phyloP scores from a whole-genome alignment of 2,329 filamentous ascomycete genomes.

The Trichoderma cornu-damae region DNA sequence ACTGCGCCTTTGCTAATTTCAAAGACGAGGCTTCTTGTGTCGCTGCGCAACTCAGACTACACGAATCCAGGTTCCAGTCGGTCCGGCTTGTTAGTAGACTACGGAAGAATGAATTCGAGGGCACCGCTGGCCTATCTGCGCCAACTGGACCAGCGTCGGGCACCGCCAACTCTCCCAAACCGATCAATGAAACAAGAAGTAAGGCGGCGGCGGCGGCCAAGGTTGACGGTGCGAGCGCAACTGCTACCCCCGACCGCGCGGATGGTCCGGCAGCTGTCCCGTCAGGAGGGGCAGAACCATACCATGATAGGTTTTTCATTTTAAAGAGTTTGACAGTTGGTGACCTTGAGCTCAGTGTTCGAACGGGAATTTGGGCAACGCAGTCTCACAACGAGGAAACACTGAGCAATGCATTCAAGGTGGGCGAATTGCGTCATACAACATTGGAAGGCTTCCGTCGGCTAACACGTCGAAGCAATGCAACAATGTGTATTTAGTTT shows the following conservation, averaged over 20 bases:
- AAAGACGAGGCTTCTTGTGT: conserved; percentile 71
- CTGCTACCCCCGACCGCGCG: neutral
- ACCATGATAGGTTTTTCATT: conserved; percentile 77
- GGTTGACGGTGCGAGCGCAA: neutral
- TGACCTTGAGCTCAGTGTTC: conserved; percentile 83
- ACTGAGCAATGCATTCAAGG: conserved; percentile 78
- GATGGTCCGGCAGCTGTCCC: neutral
- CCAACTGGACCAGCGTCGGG: conserved; percentile 51
- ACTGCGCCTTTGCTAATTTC: conserved; percentile 96
- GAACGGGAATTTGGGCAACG: conserved; percentile 86
- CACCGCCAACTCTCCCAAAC: conserved; percentile 24
- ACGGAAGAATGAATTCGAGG: conserved; percentile 52
- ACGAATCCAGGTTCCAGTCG: conserved; percentile 84
- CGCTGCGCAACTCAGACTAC: conserved; percentile 74
- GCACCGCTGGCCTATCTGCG: conserved; percentile 43
- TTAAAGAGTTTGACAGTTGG: conserved; percentile 89
- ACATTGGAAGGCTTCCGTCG: neutral
- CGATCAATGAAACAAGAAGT: conserved; percentile 20
- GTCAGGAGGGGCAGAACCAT: conserved; percentile 16
- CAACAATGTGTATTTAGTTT: conserved; percentile 85
- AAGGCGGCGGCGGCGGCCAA: conserved; percentile 1
- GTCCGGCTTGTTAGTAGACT: conserved; percentile 81
- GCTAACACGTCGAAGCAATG: conserved; percentile 50
- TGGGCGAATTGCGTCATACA: conserved; percentile 35
- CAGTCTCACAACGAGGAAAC: conserved; percentile 87